Evolutionary conservation across 2,329 filamentous ascomycete species (phyloP).

Genomic region (Stagonosporopsis chrysanthemi): DNA sequence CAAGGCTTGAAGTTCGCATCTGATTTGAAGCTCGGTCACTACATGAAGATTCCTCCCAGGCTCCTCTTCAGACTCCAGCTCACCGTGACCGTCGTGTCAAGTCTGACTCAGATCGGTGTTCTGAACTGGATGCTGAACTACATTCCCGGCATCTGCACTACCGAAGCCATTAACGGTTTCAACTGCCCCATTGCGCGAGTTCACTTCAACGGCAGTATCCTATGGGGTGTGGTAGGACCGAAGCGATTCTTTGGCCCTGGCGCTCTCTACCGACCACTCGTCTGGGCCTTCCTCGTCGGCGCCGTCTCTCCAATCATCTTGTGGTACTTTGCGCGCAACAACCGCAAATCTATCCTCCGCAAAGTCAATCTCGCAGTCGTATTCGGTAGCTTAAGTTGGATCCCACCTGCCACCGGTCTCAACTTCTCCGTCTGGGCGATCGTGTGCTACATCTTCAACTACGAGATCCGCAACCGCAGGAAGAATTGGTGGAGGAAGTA

Average conservation of each 20-base stretch:
- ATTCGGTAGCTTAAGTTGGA: conserved; percentile 84
- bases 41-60: conserved; percentile 86
- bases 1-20: conserved; percentile 90
- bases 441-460: conserved; percentile 86
- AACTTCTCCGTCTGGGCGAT: conserved; percentile 90
- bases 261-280: conserved; percentile 76
- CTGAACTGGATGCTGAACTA: conserved; percentile 90
- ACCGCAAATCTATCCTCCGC: conserved; percentile 68
- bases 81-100: conserved; percentile 76
- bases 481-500: conserved; percentile 89
- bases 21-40: conserved; percentile 86
- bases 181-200: conserved; percentile 87
- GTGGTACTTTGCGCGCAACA: conserved; percentile 71
- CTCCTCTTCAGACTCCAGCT: conserved; percentile 81
- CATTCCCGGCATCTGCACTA: conserved; percentile 78
- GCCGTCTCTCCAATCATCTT: conserved; percentile 76
- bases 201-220: conserved; percentile 88
- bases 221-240: conserved; percentile 89
- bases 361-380: conserved; percentile 84
- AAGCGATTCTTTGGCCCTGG: conserved; percentile 79
- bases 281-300: conserved; percentile 84
- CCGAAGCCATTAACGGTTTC: conserved; percentile 83
- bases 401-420: conserved; percentile 80
- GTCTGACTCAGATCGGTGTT: conserved; percentile 80
- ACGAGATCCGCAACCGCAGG: conserved; percentile 72